Conservation (phyloP, 352 stramenopile genomes). For the Phytopythium ostracodes region DNA sequence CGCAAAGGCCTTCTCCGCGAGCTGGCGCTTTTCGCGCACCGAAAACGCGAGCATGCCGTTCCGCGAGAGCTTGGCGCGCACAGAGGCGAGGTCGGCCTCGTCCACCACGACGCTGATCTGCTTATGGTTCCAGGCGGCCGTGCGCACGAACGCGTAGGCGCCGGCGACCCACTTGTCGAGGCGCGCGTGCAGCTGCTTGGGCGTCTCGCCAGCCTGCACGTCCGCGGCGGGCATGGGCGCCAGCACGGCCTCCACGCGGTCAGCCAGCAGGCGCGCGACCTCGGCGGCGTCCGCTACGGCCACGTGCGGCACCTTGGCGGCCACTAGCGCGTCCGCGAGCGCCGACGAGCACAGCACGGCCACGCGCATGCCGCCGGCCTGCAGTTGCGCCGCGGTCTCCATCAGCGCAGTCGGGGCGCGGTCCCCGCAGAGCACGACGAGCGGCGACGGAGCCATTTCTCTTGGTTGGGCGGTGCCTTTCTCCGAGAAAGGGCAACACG, state of each 20-base stretch:
- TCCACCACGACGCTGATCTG: constrained; percentile 81
- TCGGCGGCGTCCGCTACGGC: constrained; percentile 55
- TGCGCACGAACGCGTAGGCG: constrained; percentile 75
- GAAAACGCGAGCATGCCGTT: constrained; percentile 66
- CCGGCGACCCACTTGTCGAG: constrained; percentile 70
- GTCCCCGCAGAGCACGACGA: constrained; percentile 72
- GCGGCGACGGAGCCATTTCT: constrained; percentile 23
- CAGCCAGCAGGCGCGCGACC: constrained; percentile 62
- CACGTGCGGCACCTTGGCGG: constrained; percentile 73
- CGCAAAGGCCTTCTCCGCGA: constrained; percentile 80
- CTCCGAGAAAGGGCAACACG: neutral
- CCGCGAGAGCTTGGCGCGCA: constrained; percentile 56
- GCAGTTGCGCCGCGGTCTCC: constrained; percentile 42
- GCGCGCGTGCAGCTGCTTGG: constrained; percentile 36
- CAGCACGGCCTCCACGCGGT: constrained; percentile 68
- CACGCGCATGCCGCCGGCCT: constrained; percentile 51
- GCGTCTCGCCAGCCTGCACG: constrained; percentile 20
- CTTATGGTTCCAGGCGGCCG: constrained; percentile 85
- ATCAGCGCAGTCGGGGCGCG: constrained; percentile 42
- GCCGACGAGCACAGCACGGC: constrained; percentile 50
- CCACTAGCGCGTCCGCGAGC: constrained; percentile 54
- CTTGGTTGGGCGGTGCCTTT: neutral
- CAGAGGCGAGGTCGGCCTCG: constrained; percentile 42
- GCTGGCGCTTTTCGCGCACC: constrained; percentile 53
- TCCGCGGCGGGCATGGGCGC: constrained; percentile 38